Conservation (phyloP, 768 basidiomycete genomes). For the Pulveroboletus sp. region DNA sequence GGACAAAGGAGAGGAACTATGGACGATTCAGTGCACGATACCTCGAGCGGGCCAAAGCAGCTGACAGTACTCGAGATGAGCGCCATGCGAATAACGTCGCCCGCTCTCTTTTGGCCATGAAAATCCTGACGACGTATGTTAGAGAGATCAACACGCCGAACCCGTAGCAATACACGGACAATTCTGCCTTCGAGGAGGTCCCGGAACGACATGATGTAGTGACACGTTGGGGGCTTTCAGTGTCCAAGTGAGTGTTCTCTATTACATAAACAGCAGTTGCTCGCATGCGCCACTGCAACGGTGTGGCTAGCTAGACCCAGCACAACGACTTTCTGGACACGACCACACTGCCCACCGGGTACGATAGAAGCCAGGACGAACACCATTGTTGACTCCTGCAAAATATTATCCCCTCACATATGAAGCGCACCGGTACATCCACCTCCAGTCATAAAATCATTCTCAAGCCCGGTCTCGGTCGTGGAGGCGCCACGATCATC, state of each 20-base stretch:
- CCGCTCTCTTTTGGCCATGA: constrained; percentile 26
- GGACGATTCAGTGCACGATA: neutral
- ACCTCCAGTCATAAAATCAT: constrained; percentile 35
- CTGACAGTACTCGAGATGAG: constrained; percentile 25
- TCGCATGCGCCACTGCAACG: too few relatives aligned
- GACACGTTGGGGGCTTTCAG: constrained; percentile 6
- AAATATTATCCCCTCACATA: neutral
- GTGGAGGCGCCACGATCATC: constrained; percentile 24
- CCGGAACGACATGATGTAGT: constrained; percentile 22
- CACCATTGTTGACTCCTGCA: neutral
- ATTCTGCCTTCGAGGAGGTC: constrained; percentile 30
- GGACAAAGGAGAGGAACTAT: constrained; percentile 27
- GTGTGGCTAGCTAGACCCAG: too few relatives aligned
- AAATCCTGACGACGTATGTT: constrained; percentile 23
- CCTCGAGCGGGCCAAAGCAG: neutral
- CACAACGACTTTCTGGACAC: too few relatives aligned
- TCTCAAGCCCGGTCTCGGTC: constrained; percentile 35
- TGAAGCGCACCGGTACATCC: constrained; percentile 22
- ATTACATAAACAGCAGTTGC: constrained; percentile 18
- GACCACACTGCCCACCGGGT: neutral
- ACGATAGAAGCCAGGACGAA: neutral
- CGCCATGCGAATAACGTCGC: constrained; percentile 20
- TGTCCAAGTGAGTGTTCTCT: neutral
- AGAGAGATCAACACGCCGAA: neutral
- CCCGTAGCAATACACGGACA: constrained; percentile 10